Evolutionary conservation across 2,329 filamentous ascomycete species (phyloP).

Genomic region (Pseudonectria buxi): DNA sequence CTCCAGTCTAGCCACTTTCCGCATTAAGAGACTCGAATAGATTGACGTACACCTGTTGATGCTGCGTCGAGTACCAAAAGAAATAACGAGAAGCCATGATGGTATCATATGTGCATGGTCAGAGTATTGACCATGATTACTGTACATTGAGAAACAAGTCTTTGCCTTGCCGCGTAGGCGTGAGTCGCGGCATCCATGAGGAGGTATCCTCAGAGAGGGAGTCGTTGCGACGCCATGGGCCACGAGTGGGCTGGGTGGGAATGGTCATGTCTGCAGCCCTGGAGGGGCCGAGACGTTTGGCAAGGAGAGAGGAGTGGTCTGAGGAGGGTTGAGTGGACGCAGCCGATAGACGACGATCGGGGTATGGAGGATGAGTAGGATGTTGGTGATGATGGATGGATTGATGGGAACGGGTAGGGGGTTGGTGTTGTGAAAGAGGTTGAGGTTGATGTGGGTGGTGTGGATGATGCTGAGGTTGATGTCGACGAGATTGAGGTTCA

Average conservation of each 20-base stretch:
- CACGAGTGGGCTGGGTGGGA: slow-evolving; percentile 12
- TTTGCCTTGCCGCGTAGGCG: slow-evolving; percentile 59
- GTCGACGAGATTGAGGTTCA: slow-evolving; percentile 6
- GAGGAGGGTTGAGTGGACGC: slow-evolving; percentile 20
- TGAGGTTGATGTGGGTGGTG: background rate
- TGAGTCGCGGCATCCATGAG: slow-evolving; percentile 49
- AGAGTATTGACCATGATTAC: slow-evolving; percentile 18
- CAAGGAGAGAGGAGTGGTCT: slow-evolving; percentile 38
- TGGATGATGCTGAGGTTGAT: slow-evolving; percentile 1
- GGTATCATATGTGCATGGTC: slow-evolving; percentile 6
- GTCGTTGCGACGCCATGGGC: slow-evolving; percentile 13
- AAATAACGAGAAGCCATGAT: slow-evolving; percentile 4
- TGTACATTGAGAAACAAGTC: slow-evolving; percentile 56
- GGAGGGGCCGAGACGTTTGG: slow-evolving; percentile 45
- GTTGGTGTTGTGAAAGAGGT: slow-evolving; percentile 5
- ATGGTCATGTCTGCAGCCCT: slow-evolving; percentile 41
- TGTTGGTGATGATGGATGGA: too few species aligned
- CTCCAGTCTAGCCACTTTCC: too few species aligned
- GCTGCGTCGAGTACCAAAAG: slow-evolving; percentile 1
- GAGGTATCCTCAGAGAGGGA: slow-evolving; percentile 11
- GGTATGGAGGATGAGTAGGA: background rate
- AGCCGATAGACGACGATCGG: slow-evolving; percentile 4
- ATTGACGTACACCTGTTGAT: background rate
- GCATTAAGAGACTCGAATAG: too few species aligned
- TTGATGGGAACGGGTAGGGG: slow-evolving; percentile 3